These are phyloP conservation scores for Selaginella tamariscina DNA, from an alignment of 75 land plant genomes.

Conservation along the genomic window DNA sequence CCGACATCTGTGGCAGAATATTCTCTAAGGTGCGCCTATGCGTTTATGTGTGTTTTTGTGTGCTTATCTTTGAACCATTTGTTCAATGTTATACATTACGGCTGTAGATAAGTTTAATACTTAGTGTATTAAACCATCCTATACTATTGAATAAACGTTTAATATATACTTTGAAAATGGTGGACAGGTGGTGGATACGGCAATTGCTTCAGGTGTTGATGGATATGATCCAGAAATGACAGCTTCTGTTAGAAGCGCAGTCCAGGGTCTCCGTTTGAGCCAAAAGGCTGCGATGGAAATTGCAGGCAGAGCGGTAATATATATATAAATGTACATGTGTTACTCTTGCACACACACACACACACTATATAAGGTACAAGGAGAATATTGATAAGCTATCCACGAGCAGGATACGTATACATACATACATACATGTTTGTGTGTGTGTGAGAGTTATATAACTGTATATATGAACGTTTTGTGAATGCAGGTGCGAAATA, in stretches of 20 bases:
- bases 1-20: not conserved
- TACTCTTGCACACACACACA: too few relatives aligned
- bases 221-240: constrained; percentile 70
- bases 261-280: constrained; percentile 64
- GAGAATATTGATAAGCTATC: too few relatives aligned
- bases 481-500: constrained; percentile 49
- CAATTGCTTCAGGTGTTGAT: constrained; percentile 70
- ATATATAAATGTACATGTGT: not conserved
- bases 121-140: too few relatives aligned
- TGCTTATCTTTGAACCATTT: not conserved
- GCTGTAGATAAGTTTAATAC: too few relatives aligned
- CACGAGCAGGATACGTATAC: too few relatives aligned
- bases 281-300: constrained; percentile 72
- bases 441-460: too few relatives aligned
- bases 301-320: constrained; percentile 62
- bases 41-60: not conserved
- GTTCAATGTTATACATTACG: too few relatives aligned
- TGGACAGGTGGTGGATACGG: constrained; percentile 66
- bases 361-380: too few relatives aligned
- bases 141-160: not conserved
- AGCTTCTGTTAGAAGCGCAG: constrained; percentile 56
- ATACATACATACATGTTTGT: too few relatives aligned
- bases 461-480: too few relatives aligned
- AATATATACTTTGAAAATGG: not conserved
- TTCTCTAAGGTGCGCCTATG: not conserved